Evolutionary conservation across 768 basidiomycete species (phyloP).

Genomic region (Strobilomyces confusus): DNA sequence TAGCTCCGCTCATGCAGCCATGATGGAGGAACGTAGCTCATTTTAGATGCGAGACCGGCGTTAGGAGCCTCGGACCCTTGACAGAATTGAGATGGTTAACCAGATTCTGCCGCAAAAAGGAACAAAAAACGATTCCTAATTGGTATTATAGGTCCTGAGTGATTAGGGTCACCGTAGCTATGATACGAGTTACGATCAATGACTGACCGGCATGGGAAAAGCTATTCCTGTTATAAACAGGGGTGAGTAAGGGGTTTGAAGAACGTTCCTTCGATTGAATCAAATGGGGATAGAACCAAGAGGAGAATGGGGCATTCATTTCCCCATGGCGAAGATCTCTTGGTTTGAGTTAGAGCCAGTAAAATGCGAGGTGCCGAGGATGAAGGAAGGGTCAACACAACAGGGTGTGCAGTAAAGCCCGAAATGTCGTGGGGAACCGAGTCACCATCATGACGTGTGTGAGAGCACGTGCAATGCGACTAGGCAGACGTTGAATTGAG

Average conservation of each 20-base stretch:
- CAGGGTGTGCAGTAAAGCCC: neutral
- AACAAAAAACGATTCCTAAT: neutral
- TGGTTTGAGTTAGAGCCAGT: constrained; percentile 5
- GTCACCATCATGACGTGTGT: constrained; percentile 22
- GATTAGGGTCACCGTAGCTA: constrained; percentile 17
- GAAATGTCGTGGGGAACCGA: constrained; percentile 6
- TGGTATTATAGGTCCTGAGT: constrained; percentile 1
- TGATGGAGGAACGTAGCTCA: constrained; percentile 3
- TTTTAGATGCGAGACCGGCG: constrained; percentile 7
- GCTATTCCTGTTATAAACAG: constrained; percentile 8
- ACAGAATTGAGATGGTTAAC: neutral
- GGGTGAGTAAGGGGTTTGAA: neutral
- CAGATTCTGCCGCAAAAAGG: constrained; percentile 1
- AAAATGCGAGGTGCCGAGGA: constrained; percentile 24
- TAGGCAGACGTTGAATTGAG: constrained; percentile 24
- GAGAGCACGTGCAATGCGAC: too few relatives aligned
- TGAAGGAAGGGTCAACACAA: constrained; percentile 17
- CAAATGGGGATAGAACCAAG: constrained; percentile 18
- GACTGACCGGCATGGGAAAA: constrained; percentile 23
- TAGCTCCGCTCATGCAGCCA: constrained; percentile 9
- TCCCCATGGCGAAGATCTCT: constrained; percentile 9
- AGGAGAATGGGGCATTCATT: constrained; percentile 12
- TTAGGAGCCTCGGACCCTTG: constrained; percentile 2
- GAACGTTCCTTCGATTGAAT: constrained; percentile 8
- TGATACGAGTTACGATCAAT: constrained; percentile 15